These are phyloP conservation scores for Xylariaceae sp. DNA, from an alignment of 2,329 filamentous ascomycete genomes.

Conservation along the genomic window DNA sequence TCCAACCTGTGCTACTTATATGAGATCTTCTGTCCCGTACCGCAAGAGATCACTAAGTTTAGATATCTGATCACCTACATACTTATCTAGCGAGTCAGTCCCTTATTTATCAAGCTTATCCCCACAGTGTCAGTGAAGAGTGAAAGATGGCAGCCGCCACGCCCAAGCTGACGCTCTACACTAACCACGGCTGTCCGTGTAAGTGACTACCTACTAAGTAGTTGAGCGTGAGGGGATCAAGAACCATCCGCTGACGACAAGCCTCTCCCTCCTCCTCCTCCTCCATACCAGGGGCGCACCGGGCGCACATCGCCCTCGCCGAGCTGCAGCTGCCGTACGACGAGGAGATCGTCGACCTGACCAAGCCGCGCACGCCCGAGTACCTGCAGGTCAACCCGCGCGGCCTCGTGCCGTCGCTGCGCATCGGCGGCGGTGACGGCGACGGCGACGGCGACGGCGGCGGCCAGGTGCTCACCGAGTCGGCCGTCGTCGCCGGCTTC, in stretches of 20 bases:
- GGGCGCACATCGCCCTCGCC: conserved; percentile 62
- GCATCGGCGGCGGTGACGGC: conserved; percentile 47
- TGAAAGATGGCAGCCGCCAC: conserved; percentile 14
- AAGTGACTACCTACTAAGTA: conserved; percentile 3
- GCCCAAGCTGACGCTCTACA: conserved; percentile 21
- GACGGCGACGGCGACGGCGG: conserved; percentile 52
- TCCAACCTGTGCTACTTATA: not conserved
- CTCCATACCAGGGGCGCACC: conserved; percentile 52
- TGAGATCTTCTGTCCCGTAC: not conserved
- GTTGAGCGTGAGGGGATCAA: not conserved
- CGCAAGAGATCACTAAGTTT: not conserved
- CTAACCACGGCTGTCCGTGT: conserved; percentile 23
- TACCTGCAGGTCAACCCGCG: conserved; percentile 74
- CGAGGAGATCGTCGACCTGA: conserved; percentile 66
- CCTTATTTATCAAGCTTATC: too few relatives aligned
- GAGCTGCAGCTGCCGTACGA: conserved; percentile 61
- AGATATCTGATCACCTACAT: not conserved
- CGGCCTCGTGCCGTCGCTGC: conserved; percentile 66
- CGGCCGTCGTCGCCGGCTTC: conserved; percentile 65
- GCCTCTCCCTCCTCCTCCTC: conserved; percentile 5
- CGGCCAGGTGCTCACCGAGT: conserved; percentile 60
- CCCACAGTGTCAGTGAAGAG: too few relatives aligned
- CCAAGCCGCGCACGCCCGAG: conserved; percentile 59
- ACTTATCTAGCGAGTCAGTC: too few relatives aligned
- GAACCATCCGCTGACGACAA: not conserved